phyloP scores from a whole-genome alignment of 495 filamentous ascomycete genomes.

The Aspergillus campestris region DNA sequence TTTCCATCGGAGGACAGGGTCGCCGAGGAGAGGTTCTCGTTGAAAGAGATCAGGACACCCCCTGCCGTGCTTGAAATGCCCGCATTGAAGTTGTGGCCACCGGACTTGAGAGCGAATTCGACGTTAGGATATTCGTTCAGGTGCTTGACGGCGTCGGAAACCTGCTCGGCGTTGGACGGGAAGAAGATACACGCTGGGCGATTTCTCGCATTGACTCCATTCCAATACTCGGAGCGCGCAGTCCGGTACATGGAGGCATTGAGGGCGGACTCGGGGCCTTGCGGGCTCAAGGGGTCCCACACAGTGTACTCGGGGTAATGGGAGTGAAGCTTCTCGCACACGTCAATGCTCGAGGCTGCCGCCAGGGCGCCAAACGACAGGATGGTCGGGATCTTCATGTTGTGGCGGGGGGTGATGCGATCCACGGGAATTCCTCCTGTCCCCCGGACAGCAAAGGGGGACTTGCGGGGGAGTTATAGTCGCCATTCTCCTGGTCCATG shows the following conservation, averaged over 20 bases:
- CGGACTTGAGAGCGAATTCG: constrained; percentile 13
- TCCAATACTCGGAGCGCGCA: constrained; percentile 6
- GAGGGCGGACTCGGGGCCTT: neutral
- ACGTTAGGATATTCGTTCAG: constrained; percentile 7
- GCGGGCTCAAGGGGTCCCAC: constrained; percentile 1
- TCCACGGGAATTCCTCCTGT: no score
- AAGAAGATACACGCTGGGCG: constrained; percentile 13
- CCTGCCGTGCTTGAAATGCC: constrained; percentile 15
- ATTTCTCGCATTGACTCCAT: constrained; percentile 4
- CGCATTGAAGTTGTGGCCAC: constrained; percentile 16
- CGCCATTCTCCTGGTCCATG: no score
- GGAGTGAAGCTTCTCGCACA: neutral
- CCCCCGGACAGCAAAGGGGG: no score
- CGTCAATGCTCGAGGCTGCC: neutral
- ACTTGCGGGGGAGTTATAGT: no score
- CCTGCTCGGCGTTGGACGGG: constrained; percentile 12
- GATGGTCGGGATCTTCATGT: no score
- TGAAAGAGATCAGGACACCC: constrained; percentile 12
- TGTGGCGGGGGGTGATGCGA: no score
- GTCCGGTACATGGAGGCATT: neutral
- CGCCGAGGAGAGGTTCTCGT: constrained; percentile 7
- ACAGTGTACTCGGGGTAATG: constrained; percentile 3
- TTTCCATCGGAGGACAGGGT: constrained; percentile 3
- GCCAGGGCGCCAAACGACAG: no score
- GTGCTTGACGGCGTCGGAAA: constrained; percentile 10